Evolutionary conservation across 2,329 filamentous ascomycete species (phyloP), one percentile per base, ranked within the genome.

Genomic region (Monosporascus sp.): DNA sequence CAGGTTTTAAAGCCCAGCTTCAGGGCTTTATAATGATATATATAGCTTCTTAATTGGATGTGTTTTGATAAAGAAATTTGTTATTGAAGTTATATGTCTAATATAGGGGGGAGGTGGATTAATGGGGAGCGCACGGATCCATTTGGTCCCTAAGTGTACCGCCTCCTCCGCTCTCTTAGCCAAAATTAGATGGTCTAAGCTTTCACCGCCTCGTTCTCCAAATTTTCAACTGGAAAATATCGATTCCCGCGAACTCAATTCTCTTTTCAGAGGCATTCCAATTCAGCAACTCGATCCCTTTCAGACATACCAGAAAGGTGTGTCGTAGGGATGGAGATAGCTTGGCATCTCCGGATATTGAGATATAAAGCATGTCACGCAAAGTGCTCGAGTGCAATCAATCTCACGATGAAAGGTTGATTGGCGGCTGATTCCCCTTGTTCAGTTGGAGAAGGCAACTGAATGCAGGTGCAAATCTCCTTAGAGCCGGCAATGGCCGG

Each of bases 401-500:
- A 22, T 20, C 14, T 22, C 14, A 26, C 6, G 43, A 46, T 26
- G 43, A 28, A 28, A 22, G 24, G 43, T 26, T 44, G 24, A 17
- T 31, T 18, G 43, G n/a, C 22, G 26, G 46, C 17, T 37, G 46
- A 22, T 31, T 26, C 11, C 20, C 31, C 1, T n/a, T 24, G 20
- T 22, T 22, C 24, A 28, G 43, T 28, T 46, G 43, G 43, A 18
- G 43, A 46, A 44, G 20, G 24, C 26, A n/a, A 28, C 14, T 37
- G 15, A 20, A 22, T 14, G n/a, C n/a, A 7, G 35, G 35, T 15
- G 9, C 45, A 18, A 31, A 49, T 43, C 18, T 51, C 53, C 50
- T 51, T 57, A 58, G 49, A 45, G 57, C 45, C 57, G 57, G 57
- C 57, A 57, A 57, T 51, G 56, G 40, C 38, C 56, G 56, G 56